Conservation (phyloP, 805 yeast genomes). For the Metahyphopichia silvanorum region DNA sequence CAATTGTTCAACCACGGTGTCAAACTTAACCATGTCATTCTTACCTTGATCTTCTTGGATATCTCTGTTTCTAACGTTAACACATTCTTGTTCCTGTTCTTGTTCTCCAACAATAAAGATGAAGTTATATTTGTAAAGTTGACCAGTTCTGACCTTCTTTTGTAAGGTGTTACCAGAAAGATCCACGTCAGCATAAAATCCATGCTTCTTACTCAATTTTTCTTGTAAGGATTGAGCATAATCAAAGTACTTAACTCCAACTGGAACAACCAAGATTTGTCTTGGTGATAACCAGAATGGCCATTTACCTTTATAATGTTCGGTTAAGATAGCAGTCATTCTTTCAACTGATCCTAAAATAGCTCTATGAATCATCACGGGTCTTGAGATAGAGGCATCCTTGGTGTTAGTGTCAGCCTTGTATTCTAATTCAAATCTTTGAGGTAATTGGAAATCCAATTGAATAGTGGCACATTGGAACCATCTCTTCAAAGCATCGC, state of each 20-base stretch:
- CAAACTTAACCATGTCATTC: slow-evolving; percentile 76
- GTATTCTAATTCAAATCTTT: slow-evolving; percentile 87
- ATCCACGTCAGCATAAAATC: slow-evolving; percentile 91
- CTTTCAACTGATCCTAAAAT: slow-evolving; percentile 97
- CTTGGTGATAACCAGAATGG: slow-evolving; percentile 99
- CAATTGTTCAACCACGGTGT: slow-evolving; percentile 69
- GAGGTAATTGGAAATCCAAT: slow-evolving; percentile 96
- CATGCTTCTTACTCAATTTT: slow-evolving; percentile 57
- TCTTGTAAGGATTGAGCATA: slow-evolving; percentile 84
- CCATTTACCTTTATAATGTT: slow-evolving; percentile 99
- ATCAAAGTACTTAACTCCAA: slow-evolving; percentile 87
- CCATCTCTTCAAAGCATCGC: slow-evolving; percentile 95
- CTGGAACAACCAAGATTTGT: slow-evolving; percentile 94
- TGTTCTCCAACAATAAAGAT: slow-evolving; percentile 96
- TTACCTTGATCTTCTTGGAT: slow-evolving; percentile 89
- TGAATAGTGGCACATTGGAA: slow-evolving; percentile 99
- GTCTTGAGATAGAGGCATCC: slow-evolving; percentile 65
- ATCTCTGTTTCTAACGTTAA: slow-evolving; percentile 96
- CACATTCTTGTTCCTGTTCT: slow-evolving; percentile 75
- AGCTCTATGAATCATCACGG: slow-evolving; percentile 99
- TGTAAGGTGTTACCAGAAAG: slow-evolving; percentile 93
- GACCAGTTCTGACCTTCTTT: slow-evolving; percentile 98
- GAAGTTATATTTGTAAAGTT: slow-evolving; percentile 90
- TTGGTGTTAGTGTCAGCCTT: slow-evolving; percentile 59
- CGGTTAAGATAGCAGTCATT: slow-evolving; percentile 97